Conservation (phyloP, 441 rosid species). For the Rhodomyrtus psidioides region DNA sequence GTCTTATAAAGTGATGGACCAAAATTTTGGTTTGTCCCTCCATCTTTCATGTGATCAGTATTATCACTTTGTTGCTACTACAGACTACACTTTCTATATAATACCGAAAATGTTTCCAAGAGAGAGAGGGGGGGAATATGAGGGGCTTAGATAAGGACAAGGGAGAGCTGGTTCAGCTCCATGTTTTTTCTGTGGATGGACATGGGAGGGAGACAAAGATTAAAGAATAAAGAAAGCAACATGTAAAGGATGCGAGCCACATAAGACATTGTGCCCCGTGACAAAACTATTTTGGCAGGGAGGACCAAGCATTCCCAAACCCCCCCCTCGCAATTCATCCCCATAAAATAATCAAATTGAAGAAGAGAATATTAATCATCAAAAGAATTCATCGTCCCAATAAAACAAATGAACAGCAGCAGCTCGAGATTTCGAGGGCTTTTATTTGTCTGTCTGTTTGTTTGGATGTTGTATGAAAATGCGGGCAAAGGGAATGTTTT, state of each 20-base stretch:
- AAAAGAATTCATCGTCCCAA: not conserved
- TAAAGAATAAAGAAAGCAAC: not conserved
- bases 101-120: not conserved
- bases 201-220: slow-evolving; percentile 3
- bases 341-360: not conserved
- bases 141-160: slow-evolving; percentile 23
- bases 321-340: not conserved
- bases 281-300: slow-evolving; percentile 25
- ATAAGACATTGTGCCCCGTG: slow-evolving; percentile 23
- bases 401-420: not conserved
- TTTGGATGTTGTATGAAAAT: slow-evolving; percentile 21
- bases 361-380: not conserved
- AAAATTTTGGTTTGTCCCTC: not conserved
- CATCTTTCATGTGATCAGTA: not conserved
- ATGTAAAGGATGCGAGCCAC: not conserved
- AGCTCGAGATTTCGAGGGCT: slow-evolving; percentile 38
- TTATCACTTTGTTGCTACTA: not conserved
- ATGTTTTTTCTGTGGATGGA: not conserved
- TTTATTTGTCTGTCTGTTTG: slow-evolving; percentile 5
- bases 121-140: slow-evolving; percentile 14
- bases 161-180: slow-evolving; percentile 16
- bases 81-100: not conserved
- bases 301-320: slow-evolving; percentile 26
- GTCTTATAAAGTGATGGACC: not conserved
- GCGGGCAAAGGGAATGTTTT: slow-evolving; percentile 30